phyloP scores from a whole-genome alignment of 768 basidiomycete genomes.

The Pisolithus microcarpus region DNA sequence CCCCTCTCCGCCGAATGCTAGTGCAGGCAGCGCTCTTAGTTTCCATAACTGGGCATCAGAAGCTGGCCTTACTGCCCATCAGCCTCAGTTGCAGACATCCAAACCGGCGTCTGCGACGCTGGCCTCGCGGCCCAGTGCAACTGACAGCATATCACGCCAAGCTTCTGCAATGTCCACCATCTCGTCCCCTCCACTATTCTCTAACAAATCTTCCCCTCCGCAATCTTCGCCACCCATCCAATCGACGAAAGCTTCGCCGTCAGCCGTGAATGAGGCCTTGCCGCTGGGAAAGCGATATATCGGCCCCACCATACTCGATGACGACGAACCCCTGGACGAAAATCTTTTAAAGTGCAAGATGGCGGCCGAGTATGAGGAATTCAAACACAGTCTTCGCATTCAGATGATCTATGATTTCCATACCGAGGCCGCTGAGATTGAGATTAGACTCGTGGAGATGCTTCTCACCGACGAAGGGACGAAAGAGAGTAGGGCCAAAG shows the following conservation, averaged over 20 bases:
- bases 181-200: conserved; percentile 14
- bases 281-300: conserved; percentile 27
- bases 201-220: conserved; percentile 13
- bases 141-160: conserved; percentile 25
- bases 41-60: conserved; percentile 29
- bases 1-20: conserved; percentile 3
- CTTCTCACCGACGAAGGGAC: conserved; percentile 22
- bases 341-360: conserved; percentile 26
- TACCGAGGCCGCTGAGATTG: conserved; percentile 21
- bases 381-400: conserved; percentile 25
- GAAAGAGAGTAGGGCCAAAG: conserved; percentile 22
- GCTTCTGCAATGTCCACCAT: conserved; percentile 17
- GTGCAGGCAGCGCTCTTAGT: conserved; percentile 8
- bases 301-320: conserved; percentile 23
- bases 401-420: conserved; percentile 30
- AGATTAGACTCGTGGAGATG: conserved; percentile 23
- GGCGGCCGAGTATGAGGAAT: conserved; percentile 26
- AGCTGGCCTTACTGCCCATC: conserved; percentile 19
- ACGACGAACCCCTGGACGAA: conserved; percentile 24
- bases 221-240: conserved; percentile 21
- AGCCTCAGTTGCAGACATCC: not conserved
- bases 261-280: conserved; percentile 12
- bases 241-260: conserved; percentile 21
- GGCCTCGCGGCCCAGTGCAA: conserved; percentile 19
- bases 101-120: conserved; percentile 7